These are phyloP conservation scores for Pythium phragmiticola DNA, from an alignment of 352 stramenopile species.

Conservation along the genomic window DNA sequence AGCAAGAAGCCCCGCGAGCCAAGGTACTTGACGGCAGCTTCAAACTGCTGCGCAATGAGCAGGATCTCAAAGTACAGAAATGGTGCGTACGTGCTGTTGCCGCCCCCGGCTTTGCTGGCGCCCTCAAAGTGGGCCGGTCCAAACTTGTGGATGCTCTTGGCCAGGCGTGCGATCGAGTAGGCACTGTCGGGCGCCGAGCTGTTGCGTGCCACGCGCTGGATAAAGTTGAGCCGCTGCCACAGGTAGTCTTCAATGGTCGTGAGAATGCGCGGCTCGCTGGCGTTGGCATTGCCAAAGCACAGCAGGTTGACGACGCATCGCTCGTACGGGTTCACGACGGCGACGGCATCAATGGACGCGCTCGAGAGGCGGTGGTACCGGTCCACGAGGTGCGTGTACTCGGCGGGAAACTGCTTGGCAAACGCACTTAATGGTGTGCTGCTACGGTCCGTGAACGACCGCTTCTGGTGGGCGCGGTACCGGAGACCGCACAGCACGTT, in stretches of 20 bases:
- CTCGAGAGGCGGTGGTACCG: constrained; percentile 72
- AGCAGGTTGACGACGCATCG: constrained; percentile 81
- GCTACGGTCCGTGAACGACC: constrained; percentile 36
- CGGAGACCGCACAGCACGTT: constrained; percentile 57
- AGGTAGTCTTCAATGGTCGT: constrained; percentile 86
- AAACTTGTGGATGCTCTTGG: constrained; percentile 77
- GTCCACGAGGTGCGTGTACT: constrained; percentile 62
- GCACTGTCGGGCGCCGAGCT: constrained; percentile 45
- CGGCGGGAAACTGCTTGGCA: constrained; percentile 63
- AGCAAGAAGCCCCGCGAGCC: constrained; percentile 71
- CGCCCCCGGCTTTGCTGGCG: constrained; percentile 28
- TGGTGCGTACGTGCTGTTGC: constrained; percentile 42
- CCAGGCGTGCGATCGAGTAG: constrained; percentile 64
- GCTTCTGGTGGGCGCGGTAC: constrained; percentile 66
- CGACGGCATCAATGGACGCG: constrained; percentile 67
- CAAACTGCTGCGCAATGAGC: constrained; percentile 76
- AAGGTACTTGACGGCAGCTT: constrained; percentile 80
- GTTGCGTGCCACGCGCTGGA: constrained; percentile 44
- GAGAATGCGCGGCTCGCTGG: constrained; percentile 69
- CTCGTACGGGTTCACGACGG: constrained; percentile 73
- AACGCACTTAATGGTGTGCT: constrained; percentile 46
- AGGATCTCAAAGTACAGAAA: constrained; percentile 86
- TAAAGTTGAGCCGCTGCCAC: constrained; percentile 83
- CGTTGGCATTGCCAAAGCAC: constrained; percentile 75
- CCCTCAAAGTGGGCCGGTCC: constrained; percentile 70